Base-by-base conservation (phyloP, 108 stramenopile genomes). In the Cyclotella baltica region DNA sequence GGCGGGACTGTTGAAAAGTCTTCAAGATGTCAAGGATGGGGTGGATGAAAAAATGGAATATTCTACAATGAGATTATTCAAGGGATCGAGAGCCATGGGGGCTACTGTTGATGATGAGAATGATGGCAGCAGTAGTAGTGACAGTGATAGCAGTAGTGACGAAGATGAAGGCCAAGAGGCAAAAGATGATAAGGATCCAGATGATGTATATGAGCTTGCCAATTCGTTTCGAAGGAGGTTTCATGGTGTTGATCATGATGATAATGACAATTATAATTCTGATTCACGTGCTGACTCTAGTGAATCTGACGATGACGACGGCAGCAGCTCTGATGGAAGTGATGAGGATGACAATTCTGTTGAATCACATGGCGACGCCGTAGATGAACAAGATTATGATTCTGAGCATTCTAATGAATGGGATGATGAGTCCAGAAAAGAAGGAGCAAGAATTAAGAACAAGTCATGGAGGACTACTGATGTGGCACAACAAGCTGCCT, bases 21-120 rank as follows among this genome's bases (percentile, higher is more conserved):
- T 99, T 50, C 98, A 99, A 71, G 96, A 96, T 73, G 90, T 97
- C 23, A 72, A 80, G 61, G 82, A 84, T 37, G 94, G 92, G 4
- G 88, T 98, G 19, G 97, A 97, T 74, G 92, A 94, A 58, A 89
- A 92, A 73, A 92, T 96, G 94, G 71, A 86, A 22, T 83, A 89
- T 40, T 89, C 96, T 8, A 73, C 87, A 27, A 79, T 98, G 6
- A 79, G 88, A 15, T 85, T 98, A 3, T 98, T 98, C 86, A 90
- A 91, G 70, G 89, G 89, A 19, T 87, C 87, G 65, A 84, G 81
- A 40, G 92, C 88, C 13, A 81, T 93, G 23, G 52, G 43, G 59
- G 93, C 91, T 28, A 92, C 80, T 3, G 30, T 79, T 59, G 34
- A 40, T 23, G 73, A 77, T 8, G 84, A 86, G 29, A 83, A 79